A percentile compares a stretch with the other conserved stretches of the same genome.
Evolutionary conservation across 805 yeast genomes (phyloP).

Genomic region (Nakazawaea holstii): DNA sequence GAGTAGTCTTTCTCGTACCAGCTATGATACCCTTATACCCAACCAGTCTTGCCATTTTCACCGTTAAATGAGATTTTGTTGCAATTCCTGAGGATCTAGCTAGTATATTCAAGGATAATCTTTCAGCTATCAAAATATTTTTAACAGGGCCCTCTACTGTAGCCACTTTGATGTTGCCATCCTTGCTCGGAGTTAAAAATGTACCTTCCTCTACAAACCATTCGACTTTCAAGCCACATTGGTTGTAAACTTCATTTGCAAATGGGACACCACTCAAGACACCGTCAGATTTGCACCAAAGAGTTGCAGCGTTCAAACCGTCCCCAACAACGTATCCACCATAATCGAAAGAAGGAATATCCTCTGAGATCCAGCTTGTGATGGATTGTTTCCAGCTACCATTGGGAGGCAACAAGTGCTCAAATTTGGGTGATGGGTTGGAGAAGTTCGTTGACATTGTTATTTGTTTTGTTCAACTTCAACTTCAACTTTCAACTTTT

Average conservation of each 20-base stretch:
- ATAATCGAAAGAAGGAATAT: slow-evolving; percentile 88
- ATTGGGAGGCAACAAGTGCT: slow-evolving; percentile 61
- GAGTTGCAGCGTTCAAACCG: slow-evolving; percentile 61
- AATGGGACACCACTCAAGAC: slow-evolving; percentile 84
- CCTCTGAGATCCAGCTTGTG: slow-evolving; percentile 74
- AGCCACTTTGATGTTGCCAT: slow-evolving; percentile 69
- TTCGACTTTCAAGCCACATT: slow-evolving; percentile 62
- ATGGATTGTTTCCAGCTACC: slow-evolving; percentile 82
- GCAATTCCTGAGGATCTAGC: slow-evolving; percentile 88
- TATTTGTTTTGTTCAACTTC: background rate
- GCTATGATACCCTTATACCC: slow-evolving; percentile 86
- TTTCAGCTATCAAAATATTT: slow-evolving; percentile 74
- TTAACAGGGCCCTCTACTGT: slow-evolving; percentile 75
- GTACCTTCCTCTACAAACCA: slow-evolving; percentile 78
- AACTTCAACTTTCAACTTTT: background rate
- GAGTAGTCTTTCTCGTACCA: slow-evolving; percentile 96
- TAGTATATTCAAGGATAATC: slow-evolving; percentile 77
- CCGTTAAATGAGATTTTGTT: slow-evolving; percentile 57
- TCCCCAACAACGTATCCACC: slow-evolving; percentile 96
- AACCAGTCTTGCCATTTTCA: slow-evolving; percentile 52
- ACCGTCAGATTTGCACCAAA: slow-evolving; percentile 79
- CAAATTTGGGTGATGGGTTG: slow-evolving; percentile 29
- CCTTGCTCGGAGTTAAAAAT: slow-evolving; percentile 36
- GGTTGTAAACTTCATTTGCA: slow-evolving; percentile 76
- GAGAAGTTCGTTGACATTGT: slow-evolving; percentile 14